Conservation (phyloP, 225 moss, liverwort and hornwort genomes). For the Climacium dendroides region DNA sequence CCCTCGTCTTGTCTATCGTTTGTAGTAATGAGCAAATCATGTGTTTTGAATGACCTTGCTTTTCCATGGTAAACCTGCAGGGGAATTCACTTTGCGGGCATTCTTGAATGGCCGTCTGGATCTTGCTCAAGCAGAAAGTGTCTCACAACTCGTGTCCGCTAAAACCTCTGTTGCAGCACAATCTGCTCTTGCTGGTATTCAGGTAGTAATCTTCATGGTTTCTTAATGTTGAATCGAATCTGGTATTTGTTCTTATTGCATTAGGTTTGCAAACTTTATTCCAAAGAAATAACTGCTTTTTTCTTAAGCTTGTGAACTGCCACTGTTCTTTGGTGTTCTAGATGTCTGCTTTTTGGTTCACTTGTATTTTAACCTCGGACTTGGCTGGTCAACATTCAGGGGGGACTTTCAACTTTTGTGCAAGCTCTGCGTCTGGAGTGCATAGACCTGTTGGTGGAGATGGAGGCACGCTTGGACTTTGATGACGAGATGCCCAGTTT, state of each 20-base stretch:
- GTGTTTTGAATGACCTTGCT: not conserved
- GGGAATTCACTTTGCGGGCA: conserved; percentile 84
- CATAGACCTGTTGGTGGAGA: conserved; percentile 77
- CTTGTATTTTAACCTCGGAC: not conserved
- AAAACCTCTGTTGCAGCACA: conserved; percentile 74
- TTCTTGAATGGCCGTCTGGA: conserved; percentile 89
- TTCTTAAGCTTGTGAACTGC: not conserved
- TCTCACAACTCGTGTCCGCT: conserved; percentile 72
- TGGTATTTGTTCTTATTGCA: not conserved
- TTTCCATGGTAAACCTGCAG: conserved; percentile 13
- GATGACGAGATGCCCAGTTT: conserved; percentile 87
- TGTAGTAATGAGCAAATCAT: not conserved
- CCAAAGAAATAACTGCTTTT: not conserved
- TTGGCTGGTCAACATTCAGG: conserved; percentile 21
- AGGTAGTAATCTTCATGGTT: conserved; percentile 23
- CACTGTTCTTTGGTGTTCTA: not conserved
- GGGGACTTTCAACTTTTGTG: conserved; percentile 67
- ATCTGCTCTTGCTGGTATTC: conserved; percentile 84
- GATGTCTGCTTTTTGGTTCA: not conserved
- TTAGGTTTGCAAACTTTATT: not conserved
- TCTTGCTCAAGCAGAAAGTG: conserved; percentile 83
- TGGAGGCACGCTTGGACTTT: conserved; percentile 89
- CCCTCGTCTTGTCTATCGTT: not conserved
- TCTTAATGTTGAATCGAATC: not conserved
- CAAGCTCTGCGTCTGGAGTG: conserved; percentile 60